These are phyloP conservation scores for Geosmithia flava DNA, from an alignment of 2,329 filamentous ascomycete genomes.

Conservation along the genomic window DNA sequence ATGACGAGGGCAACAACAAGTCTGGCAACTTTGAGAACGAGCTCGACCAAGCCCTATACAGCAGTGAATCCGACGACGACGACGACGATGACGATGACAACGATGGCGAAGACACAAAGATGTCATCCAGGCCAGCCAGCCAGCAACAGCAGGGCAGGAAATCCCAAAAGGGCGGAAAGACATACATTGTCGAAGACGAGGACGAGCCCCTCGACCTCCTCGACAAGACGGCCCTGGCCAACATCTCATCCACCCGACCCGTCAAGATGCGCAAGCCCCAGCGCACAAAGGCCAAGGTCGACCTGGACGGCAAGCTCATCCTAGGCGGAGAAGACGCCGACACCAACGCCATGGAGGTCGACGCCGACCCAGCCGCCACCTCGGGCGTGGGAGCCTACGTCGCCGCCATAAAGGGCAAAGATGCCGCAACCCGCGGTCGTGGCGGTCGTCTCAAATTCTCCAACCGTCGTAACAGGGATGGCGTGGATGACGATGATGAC, in stretches of 20 bases:
- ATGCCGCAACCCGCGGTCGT: slow-evolving; percentile 51
- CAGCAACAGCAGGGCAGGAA: slow-evolving; percentile 27
- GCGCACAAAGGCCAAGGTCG: slow-evolving; percentile 51
- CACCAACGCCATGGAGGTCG: slow-evolving; percentile 48
- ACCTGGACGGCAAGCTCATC: slow-evolving; percentile 72
- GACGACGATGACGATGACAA: slow-evolving; percentile 43
- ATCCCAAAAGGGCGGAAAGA: slow-evolving; percentile 49
- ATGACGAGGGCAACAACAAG: slow-evolving; percentile 28
- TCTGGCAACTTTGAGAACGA: slow-evolving; percentile 69
- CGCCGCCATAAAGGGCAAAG: slow-evolving; percentile 54
- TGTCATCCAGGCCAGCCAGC: slow-evolving; percentile 11
- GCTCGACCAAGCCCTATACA: slow-evolving; percentile 93
- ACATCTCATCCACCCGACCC: slow-evolving; percentile 86
- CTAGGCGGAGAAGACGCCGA: slow-evolving; percentile 48
- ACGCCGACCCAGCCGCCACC: slow-evolving; percentile 41
- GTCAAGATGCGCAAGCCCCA: slow-evolving; percentile 46
- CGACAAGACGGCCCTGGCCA: slow-evolving; percentile 77
- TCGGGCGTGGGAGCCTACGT: slow-evolving; percentile 58
- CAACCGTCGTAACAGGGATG: slow-evolving; percentile 40
- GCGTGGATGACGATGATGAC: slow-evolving; percentile 41
- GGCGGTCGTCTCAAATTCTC: slow-evolving; percentile 61
- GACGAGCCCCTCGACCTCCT: slow-evolving; percentile 92
- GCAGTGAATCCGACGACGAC: slow-evolving; percentile 49
- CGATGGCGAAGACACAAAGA: too few species aligned
- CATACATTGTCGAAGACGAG: slow-evolving; percentile 89